Percentiles rank a stretch among this genome's conserved stretches.
Conservation (phyloP, 2,329 filamentous ascomycete genomes). For the Penicillium sp. region DNA sequence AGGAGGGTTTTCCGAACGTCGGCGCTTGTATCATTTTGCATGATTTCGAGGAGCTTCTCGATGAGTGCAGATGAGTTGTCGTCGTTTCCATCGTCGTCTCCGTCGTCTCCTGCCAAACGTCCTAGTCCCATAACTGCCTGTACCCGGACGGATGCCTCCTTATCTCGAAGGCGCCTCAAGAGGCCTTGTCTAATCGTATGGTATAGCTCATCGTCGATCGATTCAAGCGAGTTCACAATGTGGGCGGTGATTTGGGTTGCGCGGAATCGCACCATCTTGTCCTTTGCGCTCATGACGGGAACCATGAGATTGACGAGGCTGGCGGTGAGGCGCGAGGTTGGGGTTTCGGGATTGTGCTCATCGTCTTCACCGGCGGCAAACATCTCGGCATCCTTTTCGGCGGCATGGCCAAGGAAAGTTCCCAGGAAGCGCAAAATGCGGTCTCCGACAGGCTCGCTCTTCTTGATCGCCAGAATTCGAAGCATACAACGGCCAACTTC, state of each 20-base stretch:
- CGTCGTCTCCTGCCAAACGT: slow-evolving; percentile 74
- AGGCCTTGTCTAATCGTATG: slow-evolving; percentile 77
- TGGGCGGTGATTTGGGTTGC: slow-evolving; percentile 88
- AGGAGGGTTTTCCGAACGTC: slow-evolving; percentile 88
- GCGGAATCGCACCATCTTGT: slow-evolving; percentile 88
- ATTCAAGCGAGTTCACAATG: slow-evolving; percentile 87
- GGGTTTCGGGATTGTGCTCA: slow-evolving; percentile 74
- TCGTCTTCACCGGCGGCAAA: slow-evolving; percentile 65
- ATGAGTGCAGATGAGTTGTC: slow-evolving; percentile 68
- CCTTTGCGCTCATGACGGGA: slow-evolving; percentile 79
- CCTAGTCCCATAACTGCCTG: slow-evolving; percentile 92
- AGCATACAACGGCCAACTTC: slow-evolving; percentile 84
- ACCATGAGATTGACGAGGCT: slow-evolving; percentile 73
- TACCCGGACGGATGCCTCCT: slow-evolving; percentile 86
- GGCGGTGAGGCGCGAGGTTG: slow-evolving; percentile 75
- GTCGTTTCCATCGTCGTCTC: slow-evolving; percentile 68
- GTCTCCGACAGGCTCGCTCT: slow-evolving; percentile 86
- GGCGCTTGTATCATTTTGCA: slow-evolving; percentile 92
- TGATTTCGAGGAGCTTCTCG: slow-evolving; percentile 79
- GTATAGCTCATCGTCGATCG: slow-evolving; percentile 90
- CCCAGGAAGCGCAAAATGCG: slow-evolving; percentile 82
- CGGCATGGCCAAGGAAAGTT: slow-evolving; percentile 75
- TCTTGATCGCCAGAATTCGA: slow-evolving; percentile 83
- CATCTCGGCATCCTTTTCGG: slow-evolving; percentile 69
- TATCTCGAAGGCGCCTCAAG: slow-evolving; percentile 85